Base-by-base conservation (phyloP, 2,329 filamentous ascomycete genomes). In the Blastomyces percursus region DNA sequence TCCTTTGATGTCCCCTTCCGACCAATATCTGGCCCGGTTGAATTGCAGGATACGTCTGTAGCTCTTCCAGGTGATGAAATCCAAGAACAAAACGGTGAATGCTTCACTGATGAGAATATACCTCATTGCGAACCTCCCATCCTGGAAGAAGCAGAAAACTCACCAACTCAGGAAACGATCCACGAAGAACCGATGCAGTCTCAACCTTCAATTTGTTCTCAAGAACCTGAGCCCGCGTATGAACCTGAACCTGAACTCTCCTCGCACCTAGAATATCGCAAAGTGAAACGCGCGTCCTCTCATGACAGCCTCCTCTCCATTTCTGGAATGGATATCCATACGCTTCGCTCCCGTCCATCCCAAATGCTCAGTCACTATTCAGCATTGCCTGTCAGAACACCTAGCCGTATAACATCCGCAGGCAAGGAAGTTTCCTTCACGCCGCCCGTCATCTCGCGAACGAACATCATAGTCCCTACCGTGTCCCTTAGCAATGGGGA, bases 251-350 rank as follows among this genome's bases (percentile, higher is more conserved):
- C 30, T 51, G 42, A 59, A 11, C 27, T 40, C 9, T 52, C 38
- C 16, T 68, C 72, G 19, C 68, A 69, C 24, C 63, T 67, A 35
- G 70, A 68, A 51, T 70, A 67, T 74, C 78, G 76, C 61, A 74
- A 75, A 1, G 74, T 92, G 3, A 88, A 84, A 50, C 86, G 88
- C 40, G 81, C 85, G 2, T 72, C 85, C 1, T 96, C 92, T 1
- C 91, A 96, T 68, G 92, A 96, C 72, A 96, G 90, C 21, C 86
- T 96, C 65, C 83, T 96, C 67, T 96, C 92, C 0, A 82, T 96
- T 1, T 85, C 87, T 0, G 91, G 91, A 1, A 87, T 96, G 73
- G 93, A 96, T 71, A 95, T 96, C 59, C 91, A 96, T 72, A 91
- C 89, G 0, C 80, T 95, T 4, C 86, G 87, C 69, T 81, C 82